phyloP scores from a whole-genome alignment of 1,139 yeast species.

The Blastobotrys proliferans region DNA sequence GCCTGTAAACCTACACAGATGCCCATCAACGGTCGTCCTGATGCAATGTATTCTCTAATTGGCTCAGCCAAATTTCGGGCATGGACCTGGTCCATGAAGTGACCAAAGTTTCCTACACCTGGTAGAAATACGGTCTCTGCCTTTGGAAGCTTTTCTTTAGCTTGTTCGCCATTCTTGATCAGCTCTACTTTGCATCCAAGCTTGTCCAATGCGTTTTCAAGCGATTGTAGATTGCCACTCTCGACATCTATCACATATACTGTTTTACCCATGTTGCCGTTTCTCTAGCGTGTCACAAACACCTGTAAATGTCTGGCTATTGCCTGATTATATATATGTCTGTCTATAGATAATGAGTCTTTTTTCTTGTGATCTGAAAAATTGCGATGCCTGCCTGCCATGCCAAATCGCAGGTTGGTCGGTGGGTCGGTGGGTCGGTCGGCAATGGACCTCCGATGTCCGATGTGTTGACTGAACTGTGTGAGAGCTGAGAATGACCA shows the following conservation, averaged over 20 bases:
- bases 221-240: slow-evolving; percentile 88
- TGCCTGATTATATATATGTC: no score
- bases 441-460: no score
- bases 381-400: no score
- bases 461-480: no score
- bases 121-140: slow-evolving; percentile 51
- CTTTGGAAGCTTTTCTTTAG: slow-evolving; percentile 29
- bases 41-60: slow-evolving; percentile 55
- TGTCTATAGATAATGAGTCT: no score
- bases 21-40: slow-evolving; percentile 88
- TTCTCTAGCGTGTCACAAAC: no score
- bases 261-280: no score
- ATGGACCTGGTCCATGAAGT: slow-evolving; percentile 70
- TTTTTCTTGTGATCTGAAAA: no score
- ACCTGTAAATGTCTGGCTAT: no score
- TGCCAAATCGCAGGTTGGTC: no score
- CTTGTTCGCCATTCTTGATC: slow-evolving; percentile 32
- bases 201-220: slow-evolving; percentile 76
- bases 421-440: no score
- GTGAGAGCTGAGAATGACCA: no score
- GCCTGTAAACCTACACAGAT: slow-evolving; percentile 95
- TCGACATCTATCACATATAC: slow-evolving; percentile 90
- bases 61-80: slow-evolving; percentile 63
- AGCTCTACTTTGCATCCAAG: slow-evolving; percentile 60
- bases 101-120: slow-evolving; percentile 96